These are phyloP conservation scores for Candida mesenterica DNA, from an alignment of 1,139 yeast genomes.

Conservation along the genomic window DNA sequence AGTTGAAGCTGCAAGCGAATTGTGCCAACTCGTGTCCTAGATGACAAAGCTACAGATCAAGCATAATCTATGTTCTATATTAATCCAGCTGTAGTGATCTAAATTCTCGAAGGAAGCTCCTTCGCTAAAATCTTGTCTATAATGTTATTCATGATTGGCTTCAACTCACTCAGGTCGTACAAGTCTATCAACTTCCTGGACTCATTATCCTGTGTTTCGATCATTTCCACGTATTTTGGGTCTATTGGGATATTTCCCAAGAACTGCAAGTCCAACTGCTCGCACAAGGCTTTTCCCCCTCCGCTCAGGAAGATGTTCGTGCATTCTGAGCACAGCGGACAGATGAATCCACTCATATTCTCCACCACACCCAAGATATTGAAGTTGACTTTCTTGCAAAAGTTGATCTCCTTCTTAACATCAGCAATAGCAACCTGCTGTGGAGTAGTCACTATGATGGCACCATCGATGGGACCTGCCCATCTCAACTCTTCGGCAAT, in stretches of 20 bases:
- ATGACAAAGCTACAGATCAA: too few relatives aligned
- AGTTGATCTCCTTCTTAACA: constrained; percentile 49
- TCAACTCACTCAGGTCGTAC: constrained; percentile 36
- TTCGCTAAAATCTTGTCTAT: constrained; percentile 43
- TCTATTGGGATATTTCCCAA: constrained; percentile 91
- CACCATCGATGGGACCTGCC: constrained; percentile 48
- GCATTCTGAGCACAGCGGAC: constrained; percentile 84
- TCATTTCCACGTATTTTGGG: constrained; percentile 81
- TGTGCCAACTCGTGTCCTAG: too few relatives aligned
- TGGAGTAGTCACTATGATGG: constrained; percentile 49
- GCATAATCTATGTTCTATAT: too few relatives aligned
- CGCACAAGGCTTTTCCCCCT: constrained; percentile 79
- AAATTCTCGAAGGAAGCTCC: constrained; percentile 33
- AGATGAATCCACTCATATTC: constrained; percentile 50
- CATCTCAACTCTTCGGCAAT: constrained; percentile 84
- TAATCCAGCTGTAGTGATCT: neutral
- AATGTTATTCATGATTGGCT: constrained; percentile 52
- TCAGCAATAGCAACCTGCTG: constrained; percentile 57
- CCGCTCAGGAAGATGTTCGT: constrained; percentile 91
- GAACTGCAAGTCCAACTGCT: constrained; percentile 58
- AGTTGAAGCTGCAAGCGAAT: too few relatives aligned
- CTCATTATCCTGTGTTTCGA: constrained; percentile 55
- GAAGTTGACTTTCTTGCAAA: constrained; percentile 46
- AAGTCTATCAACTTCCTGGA: constrained; percentile 31
- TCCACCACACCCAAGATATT: constrained; percentile 44